Percentiles rank a stretch among this genome's conserved stretches.
Conservation (phyloP, 176 grass and related monocot species). For the Rhipidocladum racemiflorum region DNA sequence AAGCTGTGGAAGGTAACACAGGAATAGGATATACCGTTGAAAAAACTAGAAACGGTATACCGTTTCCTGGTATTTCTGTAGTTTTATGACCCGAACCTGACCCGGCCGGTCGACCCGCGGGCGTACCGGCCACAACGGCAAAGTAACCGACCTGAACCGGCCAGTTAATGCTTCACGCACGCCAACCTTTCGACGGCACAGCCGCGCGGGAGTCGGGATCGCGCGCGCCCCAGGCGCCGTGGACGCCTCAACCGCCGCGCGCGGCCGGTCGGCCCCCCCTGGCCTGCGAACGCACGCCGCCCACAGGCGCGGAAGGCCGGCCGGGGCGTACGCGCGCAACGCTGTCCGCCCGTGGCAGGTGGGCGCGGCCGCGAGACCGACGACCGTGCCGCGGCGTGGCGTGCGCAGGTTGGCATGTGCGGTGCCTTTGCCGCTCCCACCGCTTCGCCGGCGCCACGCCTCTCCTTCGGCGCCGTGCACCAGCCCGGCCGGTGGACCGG, state of each 20-base stretch:
- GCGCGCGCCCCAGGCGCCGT: neutral
- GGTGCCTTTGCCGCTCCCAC: neutral
- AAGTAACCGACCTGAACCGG: conserved; percentile 3
- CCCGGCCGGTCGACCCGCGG: neutral
- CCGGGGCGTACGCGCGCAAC: neutral
- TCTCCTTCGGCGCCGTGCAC: neutral
- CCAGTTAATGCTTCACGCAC: conserved; percentile 2
- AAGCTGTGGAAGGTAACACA: too few species aligned
- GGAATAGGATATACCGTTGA: too few species aligned
- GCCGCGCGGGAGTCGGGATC: neutral
- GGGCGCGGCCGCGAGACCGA: neutral
- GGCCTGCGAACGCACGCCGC: neutral
- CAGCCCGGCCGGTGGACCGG: neutral
- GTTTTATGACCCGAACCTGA: neutral
- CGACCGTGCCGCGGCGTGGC: neutral
- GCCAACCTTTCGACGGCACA: neutral
- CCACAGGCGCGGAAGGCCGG: neutral
- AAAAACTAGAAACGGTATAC: too few species aligned
- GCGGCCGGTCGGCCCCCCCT: neutral
- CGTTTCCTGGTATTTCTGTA: too few species aligned
- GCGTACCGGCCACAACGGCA: conserved; percentile 22
- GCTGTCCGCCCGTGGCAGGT: neutral
- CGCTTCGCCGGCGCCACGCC: conserved; percentile 5
- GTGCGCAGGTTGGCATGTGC: neutral
- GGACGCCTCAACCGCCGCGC: neutral